These are phyloP conservation scores for Prunus yedoensis DNA, from an alignment of 331 rosid genomes.

Conservation along the genomic window DNA sequence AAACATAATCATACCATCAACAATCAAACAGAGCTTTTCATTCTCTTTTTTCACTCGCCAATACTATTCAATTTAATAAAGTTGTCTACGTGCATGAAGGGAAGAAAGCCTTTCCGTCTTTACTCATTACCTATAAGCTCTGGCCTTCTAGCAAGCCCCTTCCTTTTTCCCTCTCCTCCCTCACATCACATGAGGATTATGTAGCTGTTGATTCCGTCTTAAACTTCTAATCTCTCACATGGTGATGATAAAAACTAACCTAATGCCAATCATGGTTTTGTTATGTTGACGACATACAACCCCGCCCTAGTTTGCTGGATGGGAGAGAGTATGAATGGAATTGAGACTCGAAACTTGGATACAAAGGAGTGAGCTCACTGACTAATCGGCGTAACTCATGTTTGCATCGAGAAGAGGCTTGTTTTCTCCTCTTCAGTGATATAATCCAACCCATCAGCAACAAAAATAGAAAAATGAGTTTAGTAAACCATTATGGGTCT, in stretches of 20 bases:
- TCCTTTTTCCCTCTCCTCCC: background rate
- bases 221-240: background rate
- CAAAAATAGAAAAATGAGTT: too few relatives aligned
- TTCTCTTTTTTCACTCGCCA: background rate
- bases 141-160: background rate
- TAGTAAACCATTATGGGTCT: too few relatives aligned
- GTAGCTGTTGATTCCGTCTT: background rate
- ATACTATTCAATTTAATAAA: background rate
- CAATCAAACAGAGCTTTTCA: background rate
- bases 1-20: background rate
- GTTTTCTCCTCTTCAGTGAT: too few relatives aligned
- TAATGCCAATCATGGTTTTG: too few relatives aligned
- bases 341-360: too few relatives aligned
- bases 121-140: background rate
- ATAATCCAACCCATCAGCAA: too few relatives aligned
- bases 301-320: too few relatives aligned
- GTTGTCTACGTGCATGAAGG: background rate
- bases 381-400: too few relatives aligned
- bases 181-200: background rate
- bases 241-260: background rate
- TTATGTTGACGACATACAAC: too few relatives aligned
- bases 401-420: too few relatives aligned
- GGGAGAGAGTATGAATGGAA: too few relatives aligned
- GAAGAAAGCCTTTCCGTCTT: background rate
- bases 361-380: too few relatives aligned